Conservation (phyloP, 73 alveolate genomes). For the Tetrahymena malaccensis region DNA sequence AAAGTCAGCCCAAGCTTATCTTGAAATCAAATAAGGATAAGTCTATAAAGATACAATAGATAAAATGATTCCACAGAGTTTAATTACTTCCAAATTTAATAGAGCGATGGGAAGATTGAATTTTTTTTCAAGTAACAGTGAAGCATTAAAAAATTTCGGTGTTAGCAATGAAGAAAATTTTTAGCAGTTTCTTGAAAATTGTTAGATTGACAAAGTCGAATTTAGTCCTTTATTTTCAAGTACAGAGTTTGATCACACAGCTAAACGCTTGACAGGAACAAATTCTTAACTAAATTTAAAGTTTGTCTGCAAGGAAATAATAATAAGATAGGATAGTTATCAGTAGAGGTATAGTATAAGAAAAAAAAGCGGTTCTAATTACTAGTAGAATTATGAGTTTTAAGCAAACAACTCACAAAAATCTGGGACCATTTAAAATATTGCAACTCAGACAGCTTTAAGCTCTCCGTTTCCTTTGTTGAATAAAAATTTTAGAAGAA, state of each 20-base stretch:
- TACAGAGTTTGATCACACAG: background rate
- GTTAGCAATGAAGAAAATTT: background rate
- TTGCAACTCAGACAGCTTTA: background rate
- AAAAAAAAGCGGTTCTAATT: background rate
- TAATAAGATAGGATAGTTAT: background rate
- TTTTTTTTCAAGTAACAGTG: background rate
- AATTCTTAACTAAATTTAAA: background rate
- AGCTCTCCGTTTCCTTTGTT: background rate
- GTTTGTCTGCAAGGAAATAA: background rate
- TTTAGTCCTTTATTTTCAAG: background rate
- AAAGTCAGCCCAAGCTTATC: background rate
- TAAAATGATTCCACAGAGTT: background rate
- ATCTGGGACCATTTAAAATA: background rate
- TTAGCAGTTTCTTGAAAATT: background rate
- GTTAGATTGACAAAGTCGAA: background rate
- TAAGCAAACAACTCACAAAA: background rate
- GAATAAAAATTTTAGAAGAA: background rate
- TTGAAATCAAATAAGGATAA: background rate
- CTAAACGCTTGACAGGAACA: background rate
- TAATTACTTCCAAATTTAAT: background rate
- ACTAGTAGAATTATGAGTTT: background rate
- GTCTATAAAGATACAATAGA: background rate
- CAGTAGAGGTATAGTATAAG: background rate
- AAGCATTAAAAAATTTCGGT: background rate
- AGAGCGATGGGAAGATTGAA: background rate